phyloP scores from a whole-genome alignment of 2,329 filamentous ascomycete species.

The Eutypa lata region DNA sequence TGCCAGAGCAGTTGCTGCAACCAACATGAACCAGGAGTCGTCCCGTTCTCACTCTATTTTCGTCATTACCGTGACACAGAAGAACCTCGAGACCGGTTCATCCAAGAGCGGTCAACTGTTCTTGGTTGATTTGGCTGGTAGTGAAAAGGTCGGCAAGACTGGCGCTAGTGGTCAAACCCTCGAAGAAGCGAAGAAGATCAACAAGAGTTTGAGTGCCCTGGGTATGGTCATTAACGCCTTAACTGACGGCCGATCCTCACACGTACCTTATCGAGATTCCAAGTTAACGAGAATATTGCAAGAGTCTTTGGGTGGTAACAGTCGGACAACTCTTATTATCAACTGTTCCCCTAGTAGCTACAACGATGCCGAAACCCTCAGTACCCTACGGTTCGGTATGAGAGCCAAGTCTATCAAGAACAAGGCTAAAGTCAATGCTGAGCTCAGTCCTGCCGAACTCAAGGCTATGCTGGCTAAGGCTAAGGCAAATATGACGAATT shows the following conservation, averaged over 20 bases:
- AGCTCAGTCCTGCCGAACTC: slow-evolving; percentile 92
- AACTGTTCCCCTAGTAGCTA: slow-evolving; percentile 99
- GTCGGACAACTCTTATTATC: slow-evolving; percentile 95
- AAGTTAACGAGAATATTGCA: slow-evolving; percentile 96
- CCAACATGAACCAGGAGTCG: slow-evolving; percentile 99
- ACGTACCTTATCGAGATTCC: slow-evolving; percentile 95
- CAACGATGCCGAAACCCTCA: slow-evolving; percentile 91
- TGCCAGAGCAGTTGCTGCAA: slow-evolving; percentile 87
- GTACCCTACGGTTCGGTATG: slow-evolving; percentile 91
- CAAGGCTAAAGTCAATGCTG: slow-evolving; percentile 99
- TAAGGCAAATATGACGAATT: slow-evolving; percentile 82
- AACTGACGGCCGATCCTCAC: slow-evolving; percentile 94
- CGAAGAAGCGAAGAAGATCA: slow-evolving; percentile 99
- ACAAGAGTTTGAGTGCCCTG: slow-evolving; percentile 96
- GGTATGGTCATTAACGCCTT: slow-evolving; percentile 99
- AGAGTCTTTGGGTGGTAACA: slow-evolving; percentile 96
- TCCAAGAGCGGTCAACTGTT: slow-evolving; percentile 96
- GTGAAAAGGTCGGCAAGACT: slow-evolving; percentile 98
- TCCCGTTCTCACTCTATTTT: slow-evolving; percentile 98
- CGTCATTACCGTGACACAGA: slow-evolving; percentile 93
- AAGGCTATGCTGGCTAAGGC: slow-evolving; percentile 91
- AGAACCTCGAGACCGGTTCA: slow-evolving; percentile 94
- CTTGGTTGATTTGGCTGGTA: slow-evolving; percentile 95
- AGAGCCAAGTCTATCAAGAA: slow-evolving; percentile 99
- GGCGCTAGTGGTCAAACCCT: slow-evolving; percentile 95